Conservation (phyloP, 2,329 filamentous ascomycete species). For the Aspergillus hiratsukae region DNA sequence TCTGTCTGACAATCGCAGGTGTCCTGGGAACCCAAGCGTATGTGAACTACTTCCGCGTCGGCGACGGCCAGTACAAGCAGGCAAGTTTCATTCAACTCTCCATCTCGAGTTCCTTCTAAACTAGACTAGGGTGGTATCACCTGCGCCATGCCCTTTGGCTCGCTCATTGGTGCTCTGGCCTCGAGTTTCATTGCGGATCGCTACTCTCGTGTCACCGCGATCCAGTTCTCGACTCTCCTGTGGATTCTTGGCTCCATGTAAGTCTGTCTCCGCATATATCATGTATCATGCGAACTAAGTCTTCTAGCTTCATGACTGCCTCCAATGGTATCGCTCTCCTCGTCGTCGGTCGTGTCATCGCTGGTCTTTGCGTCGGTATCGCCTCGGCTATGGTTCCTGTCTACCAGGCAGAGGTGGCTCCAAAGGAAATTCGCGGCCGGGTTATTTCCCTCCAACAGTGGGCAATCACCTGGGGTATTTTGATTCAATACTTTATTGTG, state of each 20-base stretch:
- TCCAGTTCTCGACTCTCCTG: constrained; percentile 49
- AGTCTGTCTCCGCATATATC: background rate
- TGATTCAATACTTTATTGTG: constrained; percentile 60
- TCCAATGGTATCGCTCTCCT: constrained; percentile 65
- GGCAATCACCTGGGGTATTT: constrained; percentile 66
- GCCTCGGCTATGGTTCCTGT: constrained; percentile 66
- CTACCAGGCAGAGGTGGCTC: constrained; percentile 64
- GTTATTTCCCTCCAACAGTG: constrained; percentile 69
- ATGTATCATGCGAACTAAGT: constrained; percentile 19
- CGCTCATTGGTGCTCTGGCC: constrained; percentile 41
- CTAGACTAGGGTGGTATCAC: constrained; percentile 33
- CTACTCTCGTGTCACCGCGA: constrained; percentile 47
- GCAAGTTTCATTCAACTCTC: background rate
- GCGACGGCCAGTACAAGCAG: constrained; percentile 17
- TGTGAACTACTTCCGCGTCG: constrained; percentile 16
- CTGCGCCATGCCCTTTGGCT: constrained; percentile 35
- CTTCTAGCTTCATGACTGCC: constrained; percentile 52
- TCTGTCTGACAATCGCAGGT: constrained; percentile 28
- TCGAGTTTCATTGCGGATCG: constrained; percentile 51
- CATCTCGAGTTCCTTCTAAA: background rate
- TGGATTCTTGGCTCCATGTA: constrained; percentile 35
- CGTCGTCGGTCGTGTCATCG: constrained; percentile 64
- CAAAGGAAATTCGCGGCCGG: constrained; percentile 50
- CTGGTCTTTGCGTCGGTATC: constrained; percentile 69
- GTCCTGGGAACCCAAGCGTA: constrained; percentile 16